phyloP scores from a whole-genome alignment of 768 basidiomycete genomes.

The Steccherinum ochraceum region DNA sequence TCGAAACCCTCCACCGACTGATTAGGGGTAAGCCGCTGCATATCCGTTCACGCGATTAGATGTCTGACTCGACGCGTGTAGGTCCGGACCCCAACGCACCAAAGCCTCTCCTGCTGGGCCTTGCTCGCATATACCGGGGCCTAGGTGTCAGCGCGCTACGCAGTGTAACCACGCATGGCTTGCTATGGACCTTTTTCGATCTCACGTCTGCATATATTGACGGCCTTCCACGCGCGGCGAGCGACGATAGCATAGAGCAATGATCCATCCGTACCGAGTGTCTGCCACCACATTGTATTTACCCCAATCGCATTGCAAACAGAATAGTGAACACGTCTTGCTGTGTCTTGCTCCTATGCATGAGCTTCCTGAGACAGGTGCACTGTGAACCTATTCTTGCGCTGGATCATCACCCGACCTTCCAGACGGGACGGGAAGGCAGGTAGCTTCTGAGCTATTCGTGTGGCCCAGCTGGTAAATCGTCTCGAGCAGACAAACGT shows the following conservation, averaged over 20 bases:
- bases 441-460: neutral
- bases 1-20: slow-evolving; percentile 71
- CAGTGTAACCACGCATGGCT: slow-evolving; percentile 88
- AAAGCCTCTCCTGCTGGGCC: slow-evolving; percentile 67
- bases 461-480: neutral
- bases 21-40: slow-evolving; percentile 55
- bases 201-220: slow-evolving; percentile 71
- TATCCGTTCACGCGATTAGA: neutral
- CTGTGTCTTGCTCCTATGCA: neutral
- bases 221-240: slow-evolving; percentile 30
- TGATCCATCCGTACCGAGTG: neutral
- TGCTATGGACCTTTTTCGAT: slow-evolving; percentile 93
- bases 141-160: slow-evolving; percentile 90
- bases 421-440: too few species aligned
- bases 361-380: too few species aligned
- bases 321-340: neutral
- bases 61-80: slow-evolving; percentile 19
- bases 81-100: slow-evolving; percentile 78
- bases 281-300: neutral
- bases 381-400: too few species aligned
- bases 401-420: too few species aligned
- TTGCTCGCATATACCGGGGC: slow-evolving; percentile 86
- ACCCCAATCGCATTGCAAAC: neutral
- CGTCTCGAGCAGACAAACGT: neutral
- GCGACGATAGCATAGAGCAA: neutral